phyloP scores from a whole-genome alignment of 139 green algal species.

The Tetradesmus lagerheimii region DNA sequence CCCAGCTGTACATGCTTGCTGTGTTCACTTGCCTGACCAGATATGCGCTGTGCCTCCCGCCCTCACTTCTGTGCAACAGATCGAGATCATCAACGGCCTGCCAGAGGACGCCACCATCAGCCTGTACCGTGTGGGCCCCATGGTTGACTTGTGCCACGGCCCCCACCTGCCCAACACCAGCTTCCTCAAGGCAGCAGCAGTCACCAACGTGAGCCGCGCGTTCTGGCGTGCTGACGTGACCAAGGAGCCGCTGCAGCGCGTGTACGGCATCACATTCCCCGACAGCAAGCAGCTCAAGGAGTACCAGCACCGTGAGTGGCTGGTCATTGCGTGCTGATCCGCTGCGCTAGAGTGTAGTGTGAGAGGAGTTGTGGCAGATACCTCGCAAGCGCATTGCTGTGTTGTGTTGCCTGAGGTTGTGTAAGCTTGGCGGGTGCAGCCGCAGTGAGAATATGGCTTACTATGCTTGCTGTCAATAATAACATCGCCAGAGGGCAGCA shows the following conservation, averaged over 20 bases:
- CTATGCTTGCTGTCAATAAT: too few relatives aligned
- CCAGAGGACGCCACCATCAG: slow-evolving; percentile 90
- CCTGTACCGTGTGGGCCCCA: slow-evolving; percentile 91
- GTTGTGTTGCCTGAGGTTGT: too few relatives aligned
- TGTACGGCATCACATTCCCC: slow-evolving; percentile 98
- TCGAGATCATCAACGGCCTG: slow-evolving; percentile 95
- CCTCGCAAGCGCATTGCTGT: too few relatives aligned
- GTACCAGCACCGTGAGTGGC: slow-evolving; percentile 86
- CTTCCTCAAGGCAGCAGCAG: slow-evolving; percentile 83
- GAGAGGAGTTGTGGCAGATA: background rate
- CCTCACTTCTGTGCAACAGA: slow-evolving; percentile 56
- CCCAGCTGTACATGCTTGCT: too few relatives aligned
- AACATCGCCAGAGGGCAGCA: too few relatives aligned
- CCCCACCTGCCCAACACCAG: slow-evolving; percentile 95
- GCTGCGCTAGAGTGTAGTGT: background rate
- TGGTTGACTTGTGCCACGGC: slow-evolving; percentile 97
- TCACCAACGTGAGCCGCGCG: slow-evolving; percentile 82
- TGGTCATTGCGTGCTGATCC: background rate
- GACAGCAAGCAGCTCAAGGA: slow-evolving; percentile 96
- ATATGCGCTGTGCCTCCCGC: too few relatives aligned
- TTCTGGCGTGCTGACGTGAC: slow-evolving; percentile 93
- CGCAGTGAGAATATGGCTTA: too few relatives aligned
- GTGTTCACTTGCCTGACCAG: too few relatives aligned
- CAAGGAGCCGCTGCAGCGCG: slow-evolving; percentile 87
- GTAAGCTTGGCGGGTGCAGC: too few relatives aligned